Evolutionary conservation across 2,329 filamentous ascomycete species (phyloP).

Genomic region (Phoma sp.): DNA sequence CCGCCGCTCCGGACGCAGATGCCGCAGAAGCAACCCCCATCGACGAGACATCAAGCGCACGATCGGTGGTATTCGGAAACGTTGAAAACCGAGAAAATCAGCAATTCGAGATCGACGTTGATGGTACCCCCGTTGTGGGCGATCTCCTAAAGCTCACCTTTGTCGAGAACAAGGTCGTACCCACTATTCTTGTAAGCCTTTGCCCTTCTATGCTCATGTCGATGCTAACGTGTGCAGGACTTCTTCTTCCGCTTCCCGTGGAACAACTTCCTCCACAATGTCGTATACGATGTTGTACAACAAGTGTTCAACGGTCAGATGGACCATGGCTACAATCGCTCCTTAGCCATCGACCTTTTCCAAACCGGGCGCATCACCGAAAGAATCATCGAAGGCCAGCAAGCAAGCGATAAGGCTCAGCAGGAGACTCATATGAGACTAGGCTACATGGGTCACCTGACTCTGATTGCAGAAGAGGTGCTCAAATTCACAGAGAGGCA

Average conservation of each 20-base stretch:
- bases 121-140: slow-evolving; percentile 82
- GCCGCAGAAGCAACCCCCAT: slow-evolving; percentile 46
- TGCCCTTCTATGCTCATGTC: not conserved
- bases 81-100: slow-evolving; percentile 35
- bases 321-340: slow-evolving; percentile 92
- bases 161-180: slow-evolving; percentile 91
- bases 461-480: slow-evolving; percentile 95
- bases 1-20: slow-evolving; percentile 36
- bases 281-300: slow-evolving; percentile 98
- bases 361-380: slow-evolving; percentile 88
- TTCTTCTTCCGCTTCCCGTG: slow-evolving; percentile 99
- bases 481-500: slow-evolving; percentile 98
- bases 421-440: slow-evolving; percentile 84
- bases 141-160: slow-evolving; percentile 96
- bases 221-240: slow-evolving; percentile 61
- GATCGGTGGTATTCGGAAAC: slow-evolving; percentile 45
- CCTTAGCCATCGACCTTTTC: slow-evolving; percentile 89
- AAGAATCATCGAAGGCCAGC: slow-evolving; percentile 89
- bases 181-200: slow-evolving; percentile 83
- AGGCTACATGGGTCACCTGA: slow-evolving; percentile 98
- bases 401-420: slow-evolving; percentile 84
- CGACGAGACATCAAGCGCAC: slow-evolving; percentile 43
- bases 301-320: slow-evolving; percentile 99
- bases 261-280: slow-evolving; percentile 99
- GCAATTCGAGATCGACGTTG: slow-evolving; percentile 64